phyloP scores from a whole-genome alignment of 1,284 basidiomycete genomes.

The Inonotus obliquus region DNA sequence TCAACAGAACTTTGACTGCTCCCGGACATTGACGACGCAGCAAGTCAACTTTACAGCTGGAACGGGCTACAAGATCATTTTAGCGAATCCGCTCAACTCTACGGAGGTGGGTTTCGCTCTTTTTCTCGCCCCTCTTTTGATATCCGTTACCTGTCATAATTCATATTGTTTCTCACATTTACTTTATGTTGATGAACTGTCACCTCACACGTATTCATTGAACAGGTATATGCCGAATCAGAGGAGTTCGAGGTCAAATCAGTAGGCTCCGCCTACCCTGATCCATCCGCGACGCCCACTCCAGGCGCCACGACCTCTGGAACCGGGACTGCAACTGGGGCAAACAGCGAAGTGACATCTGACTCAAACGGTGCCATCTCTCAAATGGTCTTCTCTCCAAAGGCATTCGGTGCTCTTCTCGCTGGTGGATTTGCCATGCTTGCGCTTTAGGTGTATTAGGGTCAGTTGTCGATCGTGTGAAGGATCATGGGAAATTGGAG shows the following conservation, averaged over 20 bases:
- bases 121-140: not conserved
- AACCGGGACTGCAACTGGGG: conserved; percentile 26
- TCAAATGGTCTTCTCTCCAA: not conserved
- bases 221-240: conserved; percentile 60
- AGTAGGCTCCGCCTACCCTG: conserved; percentile 55
- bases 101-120: conserved; percentile 40
- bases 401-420: conserved; percentile 1
- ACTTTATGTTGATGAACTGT: conserved; percentile 5
- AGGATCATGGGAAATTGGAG: not conserved
- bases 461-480: not conserved
- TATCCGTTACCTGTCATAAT: not conserved
- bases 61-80: conserved; percentile 49
- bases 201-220: not conserved
- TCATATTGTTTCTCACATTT: not conserved
- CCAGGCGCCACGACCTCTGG: conserved; percentile 19
- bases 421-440: conserved; percentile 3
- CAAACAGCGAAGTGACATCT: not conserved
- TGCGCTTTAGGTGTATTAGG: not conserved
- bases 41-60: conserved; percentile 39
- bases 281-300: conserved; percentile 34
- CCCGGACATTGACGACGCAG: conserved; percentile 45
- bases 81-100: conserved; percentile 55
- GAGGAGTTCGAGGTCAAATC: conserved; percentile 65
- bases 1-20: conserved; percentile 57
- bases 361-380: not conserved